Evolutionary conservation across 371 early-diverging fungal species (phyloP).

Genomic region (Phascolomyces articulosus): DNA sequence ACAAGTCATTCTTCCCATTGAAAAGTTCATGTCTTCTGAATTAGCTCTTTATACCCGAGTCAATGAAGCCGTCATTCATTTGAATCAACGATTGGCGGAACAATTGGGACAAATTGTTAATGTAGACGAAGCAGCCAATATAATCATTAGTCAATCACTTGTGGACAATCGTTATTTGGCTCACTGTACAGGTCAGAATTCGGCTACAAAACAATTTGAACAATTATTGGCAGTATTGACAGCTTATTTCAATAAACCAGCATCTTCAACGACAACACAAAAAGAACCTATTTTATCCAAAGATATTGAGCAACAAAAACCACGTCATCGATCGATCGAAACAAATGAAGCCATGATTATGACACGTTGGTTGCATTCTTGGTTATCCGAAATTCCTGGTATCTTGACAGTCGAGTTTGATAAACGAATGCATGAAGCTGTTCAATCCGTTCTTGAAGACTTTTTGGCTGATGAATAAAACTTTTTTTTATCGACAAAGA

Average conservation of each 20-base stretch:
- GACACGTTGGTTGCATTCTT: constrained; percentile 2
- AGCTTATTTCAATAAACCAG: background rate
- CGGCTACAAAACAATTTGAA: background rate
- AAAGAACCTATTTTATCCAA: background rate
- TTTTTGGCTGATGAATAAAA: constrained; percentile 11
- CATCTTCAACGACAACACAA: background rate
- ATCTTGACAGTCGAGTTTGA: constrained; percentile 11
- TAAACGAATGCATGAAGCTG: constrained; percentile 16
- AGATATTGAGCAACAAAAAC: background rate
- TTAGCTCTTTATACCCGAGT: background rate
- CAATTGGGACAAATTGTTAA: constrained; percentile 35
- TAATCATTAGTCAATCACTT: constrained; percentile 27
- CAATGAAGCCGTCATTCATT: constrained; percentile 8
- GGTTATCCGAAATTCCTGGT: constrained; percentile 8
- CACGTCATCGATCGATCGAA: constrained; percentile 5
- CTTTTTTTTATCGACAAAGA: no score
- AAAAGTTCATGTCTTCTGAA: background rate
- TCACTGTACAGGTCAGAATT: background rate
- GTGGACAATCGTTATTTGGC: background rate
- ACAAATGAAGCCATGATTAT: background rate
- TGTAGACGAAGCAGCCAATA: constrained; percentile 28
- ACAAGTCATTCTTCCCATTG: constrained; percentile 17
- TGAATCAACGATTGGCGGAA: constrained; percentile 34
- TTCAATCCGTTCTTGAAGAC: constrained; percentile 14
- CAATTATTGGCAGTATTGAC: background rate